These are phyloP conservation scores for Xylaria sp. DNA, from an alignment of 2,329 filamentous ascomycete species.

Conservation along the genomic window DNA sequence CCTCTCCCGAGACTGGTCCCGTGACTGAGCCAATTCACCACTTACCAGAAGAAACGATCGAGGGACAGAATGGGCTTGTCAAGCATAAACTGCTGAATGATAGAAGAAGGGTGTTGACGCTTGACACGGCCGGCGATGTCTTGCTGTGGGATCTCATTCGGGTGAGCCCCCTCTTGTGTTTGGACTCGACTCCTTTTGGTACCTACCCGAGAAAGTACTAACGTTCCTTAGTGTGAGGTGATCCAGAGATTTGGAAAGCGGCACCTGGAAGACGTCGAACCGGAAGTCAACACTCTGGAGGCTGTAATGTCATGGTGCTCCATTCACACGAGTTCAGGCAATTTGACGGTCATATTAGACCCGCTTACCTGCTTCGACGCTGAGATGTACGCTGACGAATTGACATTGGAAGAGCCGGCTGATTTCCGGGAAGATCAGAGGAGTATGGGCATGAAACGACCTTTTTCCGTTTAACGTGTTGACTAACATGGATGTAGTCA, in stretches of 20 bases:
- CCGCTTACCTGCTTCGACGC: conserved; percentile 96
- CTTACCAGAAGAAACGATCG: conserved; percentile 73
- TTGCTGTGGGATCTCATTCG: conserved; percentile 89
- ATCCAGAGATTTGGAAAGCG: conserved; percentile 91
- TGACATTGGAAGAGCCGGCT: conserved; percentile 64
- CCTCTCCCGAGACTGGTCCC: conserved; percentile 44
- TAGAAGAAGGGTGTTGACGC: conserved; percentile 77
- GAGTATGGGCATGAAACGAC: conserved; percentile 51
- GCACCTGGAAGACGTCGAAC: conserved; percentile 86
- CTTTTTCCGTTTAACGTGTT: background rate
- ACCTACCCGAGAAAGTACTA: conserved; percentile 13
- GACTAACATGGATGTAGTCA: conserved; percentile 54
- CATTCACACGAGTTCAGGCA: conserved; percentile 87
- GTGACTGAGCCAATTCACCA: conserved; percentile 59
- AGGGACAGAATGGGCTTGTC: conserved; percentile 90
- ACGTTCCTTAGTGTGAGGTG: conserved; percentile 62
- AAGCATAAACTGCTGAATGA: conserved; percentile 93
- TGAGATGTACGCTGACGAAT: conserved; percentile 92
- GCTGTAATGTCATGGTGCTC: conserved; percentile 95
- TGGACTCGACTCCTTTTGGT: background rate
- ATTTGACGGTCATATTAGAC: conserved; percentile 83
- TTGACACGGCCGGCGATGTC: conserved; percentile 93
- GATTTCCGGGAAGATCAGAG: conserved; percentile 90
- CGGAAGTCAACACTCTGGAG: conserved; percentile 78
- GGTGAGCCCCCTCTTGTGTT: conserved; percentile 43